These are phyloP conservation scores for Novymonas esmeraldas DNA, from an alignment of 208 protist species.

Conservation along the genomic window DNA sequence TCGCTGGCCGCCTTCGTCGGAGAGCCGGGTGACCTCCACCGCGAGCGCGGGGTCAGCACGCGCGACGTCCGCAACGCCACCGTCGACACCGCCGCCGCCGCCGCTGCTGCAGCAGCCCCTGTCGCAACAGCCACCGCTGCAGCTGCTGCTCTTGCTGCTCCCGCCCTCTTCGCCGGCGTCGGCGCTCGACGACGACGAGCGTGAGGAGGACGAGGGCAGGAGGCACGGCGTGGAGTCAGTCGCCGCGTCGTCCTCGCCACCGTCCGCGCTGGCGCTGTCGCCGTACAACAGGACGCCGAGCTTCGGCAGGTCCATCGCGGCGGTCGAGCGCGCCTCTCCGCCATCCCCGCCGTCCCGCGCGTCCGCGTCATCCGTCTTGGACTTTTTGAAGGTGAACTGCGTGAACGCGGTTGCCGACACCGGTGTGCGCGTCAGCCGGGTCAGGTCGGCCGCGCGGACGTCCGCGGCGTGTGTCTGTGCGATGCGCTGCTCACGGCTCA, in stretches of 20 bases:
- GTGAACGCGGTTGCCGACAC: conserved; percentile 78
- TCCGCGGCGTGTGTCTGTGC: conserved; percentile 41
- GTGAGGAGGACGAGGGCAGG: conserved; percentile 8
- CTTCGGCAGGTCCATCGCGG: conserved; percentile 35
- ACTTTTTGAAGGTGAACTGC: conserved; percentile 53
- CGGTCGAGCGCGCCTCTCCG: background rate
- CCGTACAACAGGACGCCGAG: conserved; percentile 49
- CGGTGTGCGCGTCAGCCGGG: conserved; percentile 46
- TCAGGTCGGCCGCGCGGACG: conserved; percentile 33
- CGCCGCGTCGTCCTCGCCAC: conserved; percentile 8
- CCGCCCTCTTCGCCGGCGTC: background rate
- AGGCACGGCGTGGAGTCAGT: background rate
- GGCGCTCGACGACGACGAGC: background rate
- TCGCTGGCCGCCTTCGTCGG: conserved; percentile 37
- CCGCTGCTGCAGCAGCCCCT: background rate
- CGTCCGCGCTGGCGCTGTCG: background rate
- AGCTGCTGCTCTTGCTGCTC: background rate
- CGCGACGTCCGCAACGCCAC: background rate
- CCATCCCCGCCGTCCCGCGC: background rate
- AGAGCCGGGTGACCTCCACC: conserved; percentile 24
- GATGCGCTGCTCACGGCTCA: conserved; percentile 45
- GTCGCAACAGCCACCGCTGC: background rate
- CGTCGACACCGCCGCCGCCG: background rate
- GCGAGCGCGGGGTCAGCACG: background rate
- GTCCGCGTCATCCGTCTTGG: background rate